Conservation (phyloP, 768 basidiomycete genomes). For the Mycena metata region DNA sequence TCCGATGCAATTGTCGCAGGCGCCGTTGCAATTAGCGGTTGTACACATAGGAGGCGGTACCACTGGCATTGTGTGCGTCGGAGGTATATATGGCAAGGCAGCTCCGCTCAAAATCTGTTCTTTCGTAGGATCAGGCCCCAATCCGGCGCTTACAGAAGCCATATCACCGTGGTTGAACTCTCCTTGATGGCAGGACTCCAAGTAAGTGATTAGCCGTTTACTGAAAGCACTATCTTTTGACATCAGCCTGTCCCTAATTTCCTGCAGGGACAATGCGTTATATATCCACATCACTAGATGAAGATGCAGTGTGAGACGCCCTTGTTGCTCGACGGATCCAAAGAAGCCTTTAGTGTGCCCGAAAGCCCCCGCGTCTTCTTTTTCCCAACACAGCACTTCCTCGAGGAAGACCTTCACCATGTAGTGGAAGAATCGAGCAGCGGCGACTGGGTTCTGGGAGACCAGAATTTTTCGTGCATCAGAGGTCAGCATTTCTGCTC, state of each 20-base stretch:
- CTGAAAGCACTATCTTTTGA: too few species aligned
- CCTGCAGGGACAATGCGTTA: conserved; percentile 25
- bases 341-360: conserved; percentile 43
- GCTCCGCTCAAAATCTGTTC: too few species aligned
- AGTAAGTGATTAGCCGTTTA: conserved; percentile 10
- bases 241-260: too few species aligned
- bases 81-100: not conserved
- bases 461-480: conserved; percentile 13
- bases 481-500: conserved; percentile 21
- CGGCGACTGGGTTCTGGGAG: conserved; percentile 38
- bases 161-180: too few species aligned
- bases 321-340: conserved; percentile 50
- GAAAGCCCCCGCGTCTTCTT: conserved; percentile 24
- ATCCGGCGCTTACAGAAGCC: conserved; percentile 16
- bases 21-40: too few species aligned
- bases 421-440: conserved; percentile 41
- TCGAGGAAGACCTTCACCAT: conserved; percentile 38
- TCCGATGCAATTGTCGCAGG: too few species aligned
- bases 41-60: too few species aligned
- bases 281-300: conserved; percentile 43
- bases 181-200: conserved; percentile 23
- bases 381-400: conserved; percentile 30
- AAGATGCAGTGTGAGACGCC: conserved; percentile 47
- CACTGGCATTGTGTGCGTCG: too few species aligned
- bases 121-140: not conserved